These are phyloP conservation scores for Ilex aquifolium DNA, from an alignment of 257 asterid genomes.

Conservation along the genomic window DNA sequence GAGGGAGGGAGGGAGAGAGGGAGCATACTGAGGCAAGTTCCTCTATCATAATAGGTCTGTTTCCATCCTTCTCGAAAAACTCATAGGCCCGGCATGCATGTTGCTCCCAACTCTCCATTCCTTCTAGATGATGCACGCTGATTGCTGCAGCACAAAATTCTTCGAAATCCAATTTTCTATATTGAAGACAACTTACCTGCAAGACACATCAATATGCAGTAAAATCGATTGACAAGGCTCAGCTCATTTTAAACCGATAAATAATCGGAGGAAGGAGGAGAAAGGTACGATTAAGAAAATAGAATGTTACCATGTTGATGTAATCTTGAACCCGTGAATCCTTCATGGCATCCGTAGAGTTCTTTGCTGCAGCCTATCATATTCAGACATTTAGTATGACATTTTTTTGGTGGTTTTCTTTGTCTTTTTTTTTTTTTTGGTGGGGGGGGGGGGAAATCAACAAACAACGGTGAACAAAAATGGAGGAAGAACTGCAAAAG, in stretches of 20 bases:
- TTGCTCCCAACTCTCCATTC: conserved; percentile 83
- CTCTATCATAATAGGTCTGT: conserved; percentile 85
- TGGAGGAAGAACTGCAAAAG: conserved; percentile 3
- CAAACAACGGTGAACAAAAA: not conserved
- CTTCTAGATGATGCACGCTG: conserved; percentile 90
- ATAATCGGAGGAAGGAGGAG: not conserved
- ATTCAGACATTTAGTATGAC: not conserved
- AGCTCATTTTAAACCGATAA: too few species aligned
- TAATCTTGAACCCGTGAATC: conserved; percentile 89
- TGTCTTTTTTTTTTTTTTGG: too few species aligned
- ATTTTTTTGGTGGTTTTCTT: too few species aligned
- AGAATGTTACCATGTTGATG: conserved; percentile 48
- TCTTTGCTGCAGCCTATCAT: conserved; percentile 58
- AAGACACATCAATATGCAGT: conserved; percentile 1
- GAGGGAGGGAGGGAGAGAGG: conserved; percentile 12
- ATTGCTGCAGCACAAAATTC: conserved; percentile 87
- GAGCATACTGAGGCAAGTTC: conserved; percentile 88
- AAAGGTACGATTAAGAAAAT: not conserved
- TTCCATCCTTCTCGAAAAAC: conserved; percentile 87
- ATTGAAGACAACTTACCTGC: conserved; percentile 87
- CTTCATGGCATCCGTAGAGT: conserved; percentile 82
- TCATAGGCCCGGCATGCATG: conserved; percentile 88
- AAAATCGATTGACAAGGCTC: not conserved
- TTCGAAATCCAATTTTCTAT: conserved; percentile 78
- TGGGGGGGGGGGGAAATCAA: not conserved